Percentiles rank a stretch among this genome's conserved stretches.
Conservation (phyloP, 441 rosid species). For the Populus trichocarpa region DNA sequence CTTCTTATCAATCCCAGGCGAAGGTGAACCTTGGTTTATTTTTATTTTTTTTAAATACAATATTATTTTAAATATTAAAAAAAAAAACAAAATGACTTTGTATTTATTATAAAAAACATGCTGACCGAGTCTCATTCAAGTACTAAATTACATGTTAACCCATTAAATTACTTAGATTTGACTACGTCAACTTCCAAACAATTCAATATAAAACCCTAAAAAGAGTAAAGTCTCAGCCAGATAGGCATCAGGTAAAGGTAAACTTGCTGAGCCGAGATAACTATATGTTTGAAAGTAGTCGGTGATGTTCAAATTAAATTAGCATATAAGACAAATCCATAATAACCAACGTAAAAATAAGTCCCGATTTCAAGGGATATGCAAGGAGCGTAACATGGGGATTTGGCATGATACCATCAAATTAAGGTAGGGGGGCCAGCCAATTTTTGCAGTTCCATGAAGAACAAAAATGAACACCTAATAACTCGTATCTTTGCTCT, state of each 20-base stretch:
- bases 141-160: neutral
- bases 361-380: neutral
- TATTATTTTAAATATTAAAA: too few species aligned
- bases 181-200: too few species aligned
- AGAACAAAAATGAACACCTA: neutral
- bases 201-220: too few species aligned
- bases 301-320: neutral
- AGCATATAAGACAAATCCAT: neutral
- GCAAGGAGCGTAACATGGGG: neutral
- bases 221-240: too few species aligned
- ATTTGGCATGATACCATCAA: neutral
- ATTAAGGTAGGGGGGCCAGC: neutral
- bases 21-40: neutral
- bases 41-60: too few species aligned
- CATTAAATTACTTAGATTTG: too few species aligned
- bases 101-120: too few species aligned
- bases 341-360: neutral
- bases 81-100: too few species aligned
- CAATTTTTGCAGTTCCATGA: neutral
- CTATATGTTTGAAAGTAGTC: neutral
- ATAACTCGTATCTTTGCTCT: neutral
- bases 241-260: too few species aligned
- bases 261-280: neutral
- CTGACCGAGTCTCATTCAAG: neutral
- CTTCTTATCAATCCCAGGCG: neutral